phyloP scores from a whole-genome alignment of 2,329 filamentous ascomycete genomes.

The Myotisia sp. region DNA sequence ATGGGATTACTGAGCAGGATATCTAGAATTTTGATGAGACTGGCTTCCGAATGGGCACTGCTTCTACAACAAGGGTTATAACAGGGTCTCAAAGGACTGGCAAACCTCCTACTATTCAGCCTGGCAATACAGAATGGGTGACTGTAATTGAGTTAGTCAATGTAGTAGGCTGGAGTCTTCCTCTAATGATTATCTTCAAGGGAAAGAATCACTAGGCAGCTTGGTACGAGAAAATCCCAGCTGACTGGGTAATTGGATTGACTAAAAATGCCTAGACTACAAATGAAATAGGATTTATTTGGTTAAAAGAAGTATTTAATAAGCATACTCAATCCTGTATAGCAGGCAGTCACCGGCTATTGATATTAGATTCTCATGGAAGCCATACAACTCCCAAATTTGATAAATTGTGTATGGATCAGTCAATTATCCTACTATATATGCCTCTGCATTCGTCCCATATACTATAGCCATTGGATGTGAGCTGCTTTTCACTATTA shows the following conservation, averaged over 20 bases:
- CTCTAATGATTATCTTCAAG: slow-evolving; percentile 1
- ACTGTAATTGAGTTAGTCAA: slow-evolving; percentile 3
- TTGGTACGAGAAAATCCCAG: slow-evolving; percentile 3
- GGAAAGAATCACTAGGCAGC: slow-evolving; percentile 1
- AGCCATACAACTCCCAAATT: slow-evolving; percentile 1
- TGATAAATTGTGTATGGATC: slow-evolving; percentile 1
- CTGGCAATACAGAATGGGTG: slow-evolving; percentile 2
- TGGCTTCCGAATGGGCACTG: slow-evolving; percentile 7
- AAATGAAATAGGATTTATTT: slow-evolving; percentile 1
- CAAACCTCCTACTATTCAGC: not conserved
- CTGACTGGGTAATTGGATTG: not conserved
- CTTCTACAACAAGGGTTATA: slow-evolving; percentile 4
- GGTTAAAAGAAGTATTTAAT: slow-evolving; percentile 1
- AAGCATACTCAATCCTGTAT: not conserved
- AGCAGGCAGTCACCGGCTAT: not conserved
- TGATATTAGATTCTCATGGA: not conserved
- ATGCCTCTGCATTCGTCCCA: slow-evolving; percentile 2
- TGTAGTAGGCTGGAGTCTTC: not conserved
- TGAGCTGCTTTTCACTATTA: slow-evolving; percentile 3
- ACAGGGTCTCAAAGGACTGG: slow-evolving; percentile 9
- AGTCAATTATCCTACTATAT: not conserved
- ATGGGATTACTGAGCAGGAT: slow-evolving; percentile 8
- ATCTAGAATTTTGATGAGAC: slow-evolving; percentile 12
- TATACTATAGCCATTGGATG: slow-evolving; percentile 4
- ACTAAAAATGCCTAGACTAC: not conserved